phyloP scores from a whole-genome alignment of 768 basidiomycete genomes.

The Clitopilus hobsonii region DNA sequence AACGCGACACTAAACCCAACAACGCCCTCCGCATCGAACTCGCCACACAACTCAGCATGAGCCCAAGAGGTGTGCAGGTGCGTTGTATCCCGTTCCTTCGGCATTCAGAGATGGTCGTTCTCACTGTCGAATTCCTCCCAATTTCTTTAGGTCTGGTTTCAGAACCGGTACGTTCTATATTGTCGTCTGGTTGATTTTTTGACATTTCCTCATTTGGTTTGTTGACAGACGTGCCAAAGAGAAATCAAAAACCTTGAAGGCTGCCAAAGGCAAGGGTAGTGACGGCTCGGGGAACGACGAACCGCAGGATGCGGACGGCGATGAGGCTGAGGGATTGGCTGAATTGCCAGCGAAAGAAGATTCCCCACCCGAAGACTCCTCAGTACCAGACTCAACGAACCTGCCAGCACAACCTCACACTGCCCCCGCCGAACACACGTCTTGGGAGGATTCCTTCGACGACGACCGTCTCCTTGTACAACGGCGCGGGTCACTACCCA shows the following conservation, averaged over 20 bases:
- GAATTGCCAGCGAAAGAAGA: constrained; percentile 11
- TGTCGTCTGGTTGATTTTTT: not conserved
- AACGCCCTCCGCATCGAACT: constrained; percentile 73
- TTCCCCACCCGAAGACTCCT: constrained; percentile 6
- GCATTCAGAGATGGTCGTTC: not conserved
- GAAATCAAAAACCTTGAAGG: constrained; percentile 61
- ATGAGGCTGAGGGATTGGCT: constrained; percentile 14
- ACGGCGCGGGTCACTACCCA: constrained; percentile 57
- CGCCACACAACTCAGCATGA: constrained; percentile 84
- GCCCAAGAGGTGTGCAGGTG: constrained; percentile 92
- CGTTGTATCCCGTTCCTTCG: constrained; percentile 18
- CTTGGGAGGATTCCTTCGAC: not conserved
- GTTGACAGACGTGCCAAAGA: constrained; percentile 73
- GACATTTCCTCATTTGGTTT: constrained; percentile 4
- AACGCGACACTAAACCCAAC: constrained; percentile 89
- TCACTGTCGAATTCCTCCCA: constrained; percentile 12
- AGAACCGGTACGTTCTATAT: constrained; percentile 58
- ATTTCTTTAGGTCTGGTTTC: constrained; percentile 76
- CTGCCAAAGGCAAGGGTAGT: constrained; percentile 24
- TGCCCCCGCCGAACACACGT: constrained; percentile 23
- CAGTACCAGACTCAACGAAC: constrained; percentile 21
- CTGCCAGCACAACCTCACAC: constrained; percentile 29
- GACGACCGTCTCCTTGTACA: constrained; percentile 15
- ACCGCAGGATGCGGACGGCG: constrained; percentile 15
- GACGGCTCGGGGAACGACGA: constrained; percentile 18